Percentiles rank a stretch among this genome's conserved stretches.
These are phyloP conservation scores for Sisymbrium irio DNA, from an alignment of 345 rosid genomes.

Conservation along the genomic window DNA sequence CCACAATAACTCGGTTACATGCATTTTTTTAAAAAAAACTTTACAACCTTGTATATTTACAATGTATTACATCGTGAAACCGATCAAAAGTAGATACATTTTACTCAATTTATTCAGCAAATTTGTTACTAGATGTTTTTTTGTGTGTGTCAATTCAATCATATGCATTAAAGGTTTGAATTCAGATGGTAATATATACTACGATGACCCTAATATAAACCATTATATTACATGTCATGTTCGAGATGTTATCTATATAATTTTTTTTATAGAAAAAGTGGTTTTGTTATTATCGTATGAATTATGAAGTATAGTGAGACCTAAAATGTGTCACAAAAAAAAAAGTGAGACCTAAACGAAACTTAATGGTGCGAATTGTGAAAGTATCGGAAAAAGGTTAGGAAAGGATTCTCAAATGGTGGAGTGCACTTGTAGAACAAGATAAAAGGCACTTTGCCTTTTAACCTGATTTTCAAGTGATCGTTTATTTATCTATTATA, in stretches of 20 bases:
- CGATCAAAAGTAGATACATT: not conserved
- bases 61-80: not conserved
- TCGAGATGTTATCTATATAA: not conserved
- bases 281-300: not conserved
- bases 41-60: not conserved
- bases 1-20: not conserved
- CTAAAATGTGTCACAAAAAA: too few relatives aligned
- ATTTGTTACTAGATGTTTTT: not conserved
- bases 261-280: not conserved
- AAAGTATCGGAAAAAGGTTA: conserved; percentile 16
- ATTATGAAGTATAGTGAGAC: not conserved
- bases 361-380: not conserved
- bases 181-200: not conserved
- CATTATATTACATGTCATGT: not conserved
- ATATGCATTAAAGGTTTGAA: not conserved
- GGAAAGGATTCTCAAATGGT: conserved; percentile 4
- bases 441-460: conserved; percentile 20
- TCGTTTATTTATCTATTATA: not conserved
- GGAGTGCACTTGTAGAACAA: conserved; percentile 19
- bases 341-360: conserved; percentile 4
- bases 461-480: conserved; percentile 28
- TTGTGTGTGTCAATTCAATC: not conserved
- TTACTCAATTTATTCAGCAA: not conserved
- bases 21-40: too few relatives aligned
- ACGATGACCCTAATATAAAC: not conserved